Percentiles rank a stretch among this genome's conserved stretches.
phyloP scores from a whole-genome alignment of 73 alveolate genomes.

The Tetrahymena borealis region DNA sequence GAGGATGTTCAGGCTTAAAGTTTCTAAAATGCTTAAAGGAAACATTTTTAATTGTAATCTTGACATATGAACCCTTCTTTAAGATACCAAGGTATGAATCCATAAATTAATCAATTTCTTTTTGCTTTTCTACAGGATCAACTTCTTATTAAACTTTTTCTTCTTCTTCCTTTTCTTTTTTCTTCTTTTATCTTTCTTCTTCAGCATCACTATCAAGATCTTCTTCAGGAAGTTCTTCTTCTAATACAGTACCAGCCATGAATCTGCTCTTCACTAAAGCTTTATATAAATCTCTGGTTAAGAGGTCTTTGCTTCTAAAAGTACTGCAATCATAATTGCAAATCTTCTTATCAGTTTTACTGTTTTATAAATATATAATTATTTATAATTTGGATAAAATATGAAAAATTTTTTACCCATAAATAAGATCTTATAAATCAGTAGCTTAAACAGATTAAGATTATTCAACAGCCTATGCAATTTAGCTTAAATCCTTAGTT shows the following conservation, averaged over 20 bases:
- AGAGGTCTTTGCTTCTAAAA: slow-evolving; percentile 13
- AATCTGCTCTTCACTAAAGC: neutral
- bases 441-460: slow-evolving; percentile 13
- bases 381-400: neutral
- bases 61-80: slow-evolving; percentile 80
- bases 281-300: neutral
- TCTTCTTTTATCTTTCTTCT: slow-evolving; percentile 20
- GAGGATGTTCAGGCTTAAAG: slow-evolving; percentile 11
- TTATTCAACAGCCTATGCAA: slow-evolving; percentile 3
- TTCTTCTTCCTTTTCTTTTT: slow-evolving; percentile 42
- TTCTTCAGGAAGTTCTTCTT: slow-evolving; percentile 38
- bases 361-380: neutral
- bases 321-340: slow-evolving; percentile 15
- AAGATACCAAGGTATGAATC: slow-evolving; percentile 46
- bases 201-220: slow-evolving; percentile 58
- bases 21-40: slow-evolving; percentile 18
- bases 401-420: neutral
- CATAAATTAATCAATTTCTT: slow-evolving; percentile 5
- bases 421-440: slow-evolving; percentile 32
- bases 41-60: slow-evolving; percentile 75
- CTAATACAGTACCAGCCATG: slow-evolving; percentile 13
- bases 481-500: slow-evolving; percentile 4
- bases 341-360: neutral
- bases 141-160: slow-evolving; percentile 44
- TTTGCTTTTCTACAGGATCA: neutral